Base-by-base conservation (phyloP, 768 basidiomycete genomes). In the Nidularia sp. region DNA sequence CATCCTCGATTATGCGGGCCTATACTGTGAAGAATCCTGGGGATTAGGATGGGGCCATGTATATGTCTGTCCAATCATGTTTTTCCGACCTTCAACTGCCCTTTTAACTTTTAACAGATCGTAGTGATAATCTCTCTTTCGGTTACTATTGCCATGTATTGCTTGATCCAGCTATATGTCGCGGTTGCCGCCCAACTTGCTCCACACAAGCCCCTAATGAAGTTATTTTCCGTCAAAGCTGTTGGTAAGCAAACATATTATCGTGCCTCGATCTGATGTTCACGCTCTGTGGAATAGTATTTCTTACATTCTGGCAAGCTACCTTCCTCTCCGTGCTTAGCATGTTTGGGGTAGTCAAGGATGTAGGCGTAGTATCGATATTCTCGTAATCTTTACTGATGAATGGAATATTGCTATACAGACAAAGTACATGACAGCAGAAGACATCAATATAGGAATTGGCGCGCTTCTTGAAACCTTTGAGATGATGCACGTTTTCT, bases 241-340 rank as follows among this genome's bases (percentile, higher is more conserved):
- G 85, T 88, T 45, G 84, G 85, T 84, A 34, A 51, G 80, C 63
- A 2, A 3, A 45, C 15, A 5, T 3, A 10, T 55, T 29, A 42
- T n/a, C 34, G n/a, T 47, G 29, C 31, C 6, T 42, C 39, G 3
- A 33, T 3, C 44, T 47, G 13, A 44, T n/a, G n/a, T n/a, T n/a
- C n/a, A n/a, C n/a, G n/a, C n/a, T n/a, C n/a, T n/a, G n/a, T n/a
- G n/a, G n/a, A n/a, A 5, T 55, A 80, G 85, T 88, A 0, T 88
- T 89, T 61, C 68, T 89, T 13, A 87, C 85, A 5, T 90, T 90
- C 62, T 90, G 88, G 88, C 88, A 90, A 65, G 77, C 82, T 12
- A 81, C 78, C 0, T 70, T 81, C 34, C 72, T 90, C 10, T 78
- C 80, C 3, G 53, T 81, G 12, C 74, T 90, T 9, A 75, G 71